Evolutionary conservation across 352 stramenopile genomes (phyloP).

Genomic region (Vaucheria bursata): DNA sequence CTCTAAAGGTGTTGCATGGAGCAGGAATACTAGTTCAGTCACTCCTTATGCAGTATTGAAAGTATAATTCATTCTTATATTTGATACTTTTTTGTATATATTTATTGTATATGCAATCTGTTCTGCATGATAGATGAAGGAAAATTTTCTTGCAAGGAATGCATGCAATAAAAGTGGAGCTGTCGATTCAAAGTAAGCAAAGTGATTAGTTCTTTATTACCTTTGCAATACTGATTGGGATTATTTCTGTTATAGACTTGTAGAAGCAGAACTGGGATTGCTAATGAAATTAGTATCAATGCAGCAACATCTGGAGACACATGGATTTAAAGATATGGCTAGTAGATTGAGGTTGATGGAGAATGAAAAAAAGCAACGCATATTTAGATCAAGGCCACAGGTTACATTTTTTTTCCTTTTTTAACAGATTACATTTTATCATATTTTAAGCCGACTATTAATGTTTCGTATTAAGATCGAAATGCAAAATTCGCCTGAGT

Average conservation of each 20-base stretch:
- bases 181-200: too few species aligned
- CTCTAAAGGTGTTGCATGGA: slow-evolving; percentile 19
- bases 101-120: too few species aligned
- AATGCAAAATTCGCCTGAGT: slow-evolving; percentile 5
- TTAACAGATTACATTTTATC: too few species aligned
- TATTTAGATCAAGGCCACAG: neutral
- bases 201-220: too few species aligned
- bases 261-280: neutral
- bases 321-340: neutral
- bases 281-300: neutral
- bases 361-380: neutral
- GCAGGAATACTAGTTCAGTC: slow-evolving; percentile 16
- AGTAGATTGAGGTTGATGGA: neutral
- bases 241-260: too few species aligned
- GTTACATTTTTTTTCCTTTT: too few species aligned
- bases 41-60: slow-evolving; percentile 3
- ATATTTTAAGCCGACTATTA: too few species aligned
- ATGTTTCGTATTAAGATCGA: neutral
- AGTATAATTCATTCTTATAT: neutral
- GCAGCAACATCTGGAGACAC: neutral
- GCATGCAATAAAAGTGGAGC: too few species aligned
- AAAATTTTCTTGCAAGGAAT: too few species aligned
- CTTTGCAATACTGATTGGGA: too few species aligned
- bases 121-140: too few species aligned
- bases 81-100: too few species aligned